A percentile compares a stretch with the other conserved stretches of the same genome.
phyloP scores from a whole-genome alignment of 1,139 yeast genomes.

The Geotrichum bryndzae region DNA sequence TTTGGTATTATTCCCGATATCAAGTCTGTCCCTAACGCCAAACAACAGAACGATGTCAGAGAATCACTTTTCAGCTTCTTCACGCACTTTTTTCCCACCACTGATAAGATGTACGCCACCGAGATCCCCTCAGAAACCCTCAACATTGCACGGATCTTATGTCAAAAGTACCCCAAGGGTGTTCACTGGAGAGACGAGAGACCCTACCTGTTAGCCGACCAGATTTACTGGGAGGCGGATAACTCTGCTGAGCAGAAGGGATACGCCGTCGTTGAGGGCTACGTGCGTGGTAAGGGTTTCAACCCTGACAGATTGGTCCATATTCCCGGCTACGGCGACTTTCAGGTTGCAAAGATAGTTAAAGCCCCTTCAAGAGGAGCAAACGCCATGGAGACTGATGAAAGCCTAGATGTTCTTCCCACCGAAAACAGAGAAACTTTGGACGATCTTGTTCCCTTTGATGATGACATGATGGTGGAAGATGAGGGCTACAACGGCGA shows the following conservation, averaged over 20 bases:
- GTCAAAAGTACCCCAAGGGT: constrained; percentile 83
- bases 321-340: constrained; percentile 87
- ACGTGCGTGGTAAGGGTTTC: constrained; percentile 81
- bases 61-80: constrained; percentile 79
- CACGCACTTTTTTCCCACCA: constrained; percentile 83
- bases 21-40: constrained; percentile 58
- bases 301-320: constrained; percentile 72
- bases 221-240: constrained; percentile 44
- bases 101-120: constrained; percentile 68
- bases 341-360: constrained; percentile 58
- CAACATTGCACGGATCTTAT: constrained; percentile 65
- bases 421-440: constrained; percentile 55
- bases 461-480: constrained; percentile 47
- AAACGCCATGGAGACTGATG: constrained; percentile 34
- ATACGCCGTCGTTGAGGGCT: constrained; percentile 64
- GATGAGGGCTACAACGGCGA: constrained; percentile 42
- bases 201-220: constrained; percentile 78
- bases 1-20: constrained; percentile 79
- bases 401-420: constrained; percentile 38
- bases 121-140: constrained; percentile 62
- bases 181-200: constrained; percentile 88
- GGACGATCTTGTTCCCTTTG: constrained; percentile 61
- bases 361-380: constrained; percentile 22
- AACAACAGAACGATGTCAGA: constrained; percentile 70
- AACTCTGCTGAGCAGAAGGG: constrained; percentile 36